Percentiles rank a stretch among this genome's conserved stretches.
Evolutionary conservation across 495 filamentous ascomycete genomes (phyloP).

Genomic region (Thozetella sp.): DNA sequence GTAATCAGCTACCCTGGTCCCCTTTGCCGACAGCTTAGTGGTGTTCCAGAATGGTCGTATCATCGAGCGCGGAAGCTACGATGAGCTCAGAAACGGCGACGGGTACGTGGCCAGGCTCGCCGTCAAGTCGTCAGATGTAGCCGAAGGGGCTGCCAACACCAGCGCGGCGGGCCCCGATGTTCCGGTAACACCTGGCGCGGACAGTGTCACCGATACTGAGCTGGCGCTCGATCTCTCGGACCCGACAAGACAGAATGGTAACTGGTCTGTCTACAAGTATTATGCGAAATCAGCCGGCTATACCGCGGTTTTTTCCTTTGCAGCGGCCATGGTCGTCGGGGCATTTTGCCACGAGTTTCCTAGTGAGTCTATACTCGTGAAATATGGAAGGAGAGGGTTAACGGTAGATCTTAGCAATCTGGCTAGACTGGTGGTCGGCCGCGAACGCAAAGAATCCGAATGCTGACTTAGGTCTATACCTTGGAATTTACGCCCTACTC

Average conservation of each 20-base stretch:
- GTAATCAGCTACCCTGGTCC: background rate
- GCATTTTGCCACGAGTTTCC: constrained; percentile 1
- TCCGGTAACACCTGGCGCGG: no score
- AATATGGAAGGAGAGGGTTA: no score
- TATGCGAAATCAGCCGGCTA: constrained; percentile 6
- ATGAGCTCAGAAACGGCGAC: background rate
- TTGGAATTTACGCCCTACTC: constrained; percentile 4
- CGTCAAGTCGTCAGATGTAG: background rate
- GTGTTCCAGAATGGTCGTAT: background rate
- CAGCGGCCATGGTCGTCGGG: background rate
- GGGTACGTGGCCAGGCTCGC: background rate
- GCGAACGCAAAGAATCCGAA: background rate
- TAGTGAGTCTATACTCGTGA: background rate
- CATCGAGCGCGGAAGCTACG: background rate
- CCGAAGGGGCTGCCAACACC: no score
- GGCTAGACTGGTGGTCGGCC: constrained; percentile 4
- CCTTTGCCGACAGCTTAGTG: background rate
- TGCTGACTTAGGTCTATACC: background rate
- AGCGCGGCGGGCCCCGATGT: no score
- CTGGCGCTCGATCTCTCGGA: background rate
- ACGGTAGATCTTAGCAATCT: background rate
- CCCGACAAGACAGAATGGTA: background rate
- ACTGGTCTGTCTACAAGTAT: constrained; percentile 13
- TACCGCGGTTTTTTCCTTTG: background rate
- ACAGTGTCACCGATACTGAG: no score